phyloP scores from a whole-genome alignment of 257 asterid species.

The Solanum sejunctum region DNA sequence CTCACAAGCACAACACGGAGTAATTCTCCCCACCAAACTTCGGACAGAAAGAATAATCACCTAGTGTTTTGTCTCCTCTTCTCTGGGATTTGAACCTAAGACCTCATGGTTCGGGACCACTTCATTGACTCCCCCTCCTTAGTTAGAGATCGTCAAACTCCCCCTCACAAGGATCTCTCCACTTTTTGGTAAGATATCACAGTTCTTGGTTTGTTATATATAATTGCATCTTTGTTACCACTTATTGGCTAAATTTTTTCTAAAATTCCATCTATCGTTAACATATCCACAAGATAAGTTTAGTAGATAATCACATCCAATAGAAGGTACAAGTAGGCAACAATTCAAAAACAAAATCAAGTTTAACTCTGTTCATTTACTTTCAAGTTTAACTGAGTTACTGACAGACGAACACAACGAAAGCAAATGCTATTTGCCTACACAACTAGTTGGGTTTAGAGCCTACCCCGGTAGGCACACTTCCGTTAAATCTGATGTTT shows the following conservation, averaged over 20 bases:
- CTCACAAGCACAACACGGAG: no score
- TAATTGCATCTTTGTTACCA: not conserved
- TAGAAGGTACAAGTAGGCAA: not conserved
- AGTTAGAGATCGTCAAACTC: not conserved
- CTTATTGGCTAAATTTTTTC: not conserved
- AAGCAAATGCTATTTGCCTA: not conserved
- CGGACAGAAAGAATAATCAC: no score
- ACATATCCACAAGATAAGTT: not conserved
- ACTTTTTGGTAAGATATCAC: not conserved
- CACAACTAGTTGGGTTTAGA: not conserved
- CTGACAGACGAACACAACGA: not conserved
- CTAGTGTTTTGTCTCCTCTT: no score
- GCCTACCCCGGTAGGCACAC: not conserved
- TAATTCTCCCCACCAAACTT: no score
- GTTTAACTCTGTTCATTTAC: not conserved
- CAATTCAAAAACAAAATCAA: not conserved
- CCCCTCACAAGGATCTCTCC: not conserved
- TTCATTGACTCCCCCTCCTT: not conserved
- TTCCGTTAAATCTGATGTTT: not conserved
- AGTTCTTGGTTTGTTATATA: not conserved
- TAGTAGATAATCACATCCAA: not conserved
- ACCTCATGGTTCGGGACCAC: not conserved
- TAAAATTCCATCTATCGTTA: not conserved
- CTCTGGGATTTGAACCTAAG: not conserved
- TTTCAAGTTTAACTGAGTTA: not conserved